Conservation (phyloP, 208 protist genomes). For the Acanthamoeba triangularis region DNA sequence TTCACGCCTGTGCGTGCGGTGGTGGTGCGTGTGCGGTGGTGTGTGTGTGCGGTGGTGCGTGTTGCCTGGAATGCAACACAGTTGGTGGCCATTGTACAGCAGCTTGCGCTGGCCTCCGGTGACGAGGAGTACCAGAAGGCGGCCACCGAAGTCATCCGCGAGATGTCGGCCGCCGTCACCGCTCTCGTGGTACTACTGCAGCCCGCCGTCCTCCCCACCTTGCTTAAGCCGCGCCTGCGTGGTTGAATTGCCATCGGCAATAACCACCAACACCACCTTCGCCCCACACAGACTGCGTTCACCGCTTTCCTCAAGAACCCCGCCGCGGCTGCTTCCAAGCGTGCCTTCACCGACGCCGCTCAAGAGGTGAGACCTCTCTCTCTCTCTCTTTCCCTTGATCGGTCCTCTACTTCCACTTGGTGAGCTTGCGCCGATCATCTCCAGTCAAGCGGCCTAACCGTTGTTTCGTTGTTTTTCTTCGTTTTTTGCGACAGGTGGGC, state of each 20-base stretch:
- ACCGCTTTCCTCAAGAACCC: slow-evolving; percentile 52
- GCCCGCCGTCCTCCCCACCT: neutral
- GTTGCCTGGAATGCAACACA: neutral
- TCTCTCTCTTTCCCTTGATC: neutral
- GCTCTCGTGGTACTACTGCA: slow-evolving; percentile 31
- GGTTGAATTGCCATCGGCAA: neutral
- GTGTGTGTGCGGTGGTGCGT: neutral
- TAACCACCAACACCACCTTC: neutral
- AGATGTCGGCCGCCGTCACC: slow-evolving; percentile 1
- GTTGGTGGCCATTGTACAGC: slow-evolving; percentile 43
- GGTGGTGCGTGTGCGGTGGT: neutral
- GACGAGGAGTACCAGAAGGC: slow-evolving; percentile 47
- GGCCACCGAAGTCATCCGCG: slow-evolving; percentile 9
- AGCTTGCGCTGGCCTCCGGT: slow-evolving; percentile 23
- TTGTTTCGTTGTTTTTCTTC: no score
- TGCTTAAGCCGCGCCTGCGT: no score
- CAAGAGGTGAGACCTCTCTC: neutral
- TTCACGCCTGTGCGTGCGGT: neutral
- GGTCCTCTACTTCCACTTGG: neutral
- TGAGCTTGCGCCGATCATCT: no score
- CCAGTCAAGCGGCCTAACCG: no score
- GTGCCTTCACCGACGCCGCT: slow-evolving; percentile 15
- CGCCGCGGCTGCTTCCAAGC: slow-evolving; percentile 38
- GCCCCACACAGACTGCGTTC: neutral
- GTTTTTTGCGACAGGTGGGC: no score